Conservation (phyloP, 768 basidiomycete genomes). For the Thelephora ganbajun region DNA sequence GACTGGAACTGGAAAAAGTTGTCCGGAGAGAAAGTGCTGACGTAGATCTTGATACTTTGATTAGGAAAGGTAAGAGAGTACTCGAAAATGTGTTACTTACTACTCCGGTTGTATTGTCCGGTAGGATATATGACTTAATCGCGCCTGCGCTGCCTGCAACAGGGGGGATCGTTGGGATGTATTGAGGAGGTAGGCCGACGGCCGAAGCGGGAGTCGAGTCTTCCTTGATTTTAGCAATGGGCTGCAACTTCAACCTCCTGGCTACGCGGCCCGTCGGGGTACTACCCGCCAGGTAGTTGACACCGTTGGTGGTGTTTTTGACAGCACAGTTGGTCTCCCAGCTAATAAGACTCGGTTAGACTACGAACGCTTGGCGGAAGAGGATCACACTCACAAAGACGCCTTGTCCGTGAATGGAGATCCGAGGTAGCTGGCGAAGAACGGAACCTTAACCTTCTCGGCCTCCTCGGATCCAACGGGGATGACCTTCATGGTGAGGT, state of each 20-base stretch:
- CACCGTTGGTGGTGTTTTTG: conserved; percentile 33
- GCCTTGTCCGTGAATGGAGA: conserved; percentile 32
- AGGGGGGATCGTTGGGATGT: conserved; percentile 30
- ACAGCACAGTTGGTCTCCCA: conserved; percentile 49
- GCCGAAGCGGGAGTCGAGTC: conserved; percentile 23
- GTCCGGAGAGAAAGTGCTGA: conserved; percentile 34
- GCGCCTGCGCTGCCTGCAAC: conserved; percentile 34
- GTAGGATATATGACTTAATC: conserved; percentile 41
- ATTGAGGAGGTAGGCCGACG: conserved; percentile 31
- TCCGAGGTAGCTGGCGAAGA: conserved; percentile 33
- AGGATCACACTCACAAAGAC: conserved; percentile 31
- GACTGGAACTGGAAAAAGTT: conserved; percentile 38
- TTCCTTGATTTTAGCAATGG: conserved; percentile 24
- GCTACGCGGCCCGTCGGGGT: conserved; percentile 11
- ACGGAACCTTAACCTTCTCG: conserved; percentile 40
- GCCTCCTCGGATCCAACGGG: conserved; percentile 28
- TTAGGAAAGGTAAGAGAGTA: background rate
- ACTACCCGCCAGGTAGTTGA: conserved; percentile 22
- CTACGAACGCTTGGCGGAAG: background rate
- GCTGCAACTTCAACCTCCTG: background rate
- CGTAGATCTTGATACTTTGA: conserved; percentile 31
- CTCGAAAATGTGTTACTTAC: conserved; percentile 19
- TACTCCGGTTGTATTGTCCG: conserved; percentile 44
- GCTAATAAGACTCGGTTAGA: conserved; percentile 21
- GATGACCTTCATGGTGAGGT: conserved; percentile 33